Base-by-base conservation (phyloP, 2,329 filamentous ascomycete genomes). In the Metarhizium album region DNA sequence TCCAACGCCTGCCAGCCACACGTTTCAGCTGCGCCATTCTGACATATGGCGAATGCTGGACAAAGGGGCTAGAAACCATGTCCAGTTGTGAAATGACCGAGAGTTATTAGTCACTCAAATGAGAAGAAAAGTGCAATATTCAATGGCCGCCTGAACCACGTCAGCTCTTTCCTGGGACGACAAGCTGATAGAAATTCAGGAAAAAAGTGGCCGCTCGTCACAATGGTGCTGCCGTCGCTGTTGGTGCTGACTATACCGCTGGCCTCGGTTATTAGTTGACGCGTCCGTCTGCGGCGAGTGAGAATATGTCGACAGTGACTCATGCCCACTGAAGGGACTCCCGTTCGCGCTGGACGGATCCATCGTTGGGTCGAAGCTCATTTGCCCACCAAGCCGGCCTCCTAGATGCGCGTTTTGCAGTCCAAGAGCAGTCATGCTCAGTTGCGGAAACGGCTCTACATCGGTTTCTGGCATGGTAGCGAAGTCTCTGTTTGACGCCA, bases 261-360 rank as follows among this genome's bases (percentile, higher is more conserved):
- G 33, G 18, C 27, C 33, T 11, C 22, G 18, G n/a, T 23, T 35
- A 7, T 31, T 42, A 24, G 27, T 49, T 18, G 46, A 33, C 2
- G 54, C 51, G 48, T 62, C 59, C 43, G 60, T 53, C 42, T 65
- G 64, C 33, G 67, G 65, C 31, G 67, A 68, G 46, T 62, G 61
- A 20, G 62, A 59, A 53, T 65, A 70, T 8, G 63, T 63, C 31
- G 67, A 68, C 27, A 59, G 52, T 4, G 65, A 65, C 40, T 64
- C 67, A 42, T 68, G 65, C 5, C 64, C 66, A 45, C 64, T 64
- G 42, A 66, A 70, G 3, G 67, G 65, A 52, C 65, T 68, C n/a
- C 59, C 62, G 48, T 64, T 61, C 13, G 59, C 60, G 45, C 62
- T 66, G 29, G 61, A 60, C n/a, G 62, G 59, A 35, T 61, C 59